A percentile compares a stretch with the other conserved stretches of the same genome.
Evolutionary conservation across 2,329 filamentous ascomycete genomes (phyloP).

Genomic region (Claviceps pazoutovae): DNA sequence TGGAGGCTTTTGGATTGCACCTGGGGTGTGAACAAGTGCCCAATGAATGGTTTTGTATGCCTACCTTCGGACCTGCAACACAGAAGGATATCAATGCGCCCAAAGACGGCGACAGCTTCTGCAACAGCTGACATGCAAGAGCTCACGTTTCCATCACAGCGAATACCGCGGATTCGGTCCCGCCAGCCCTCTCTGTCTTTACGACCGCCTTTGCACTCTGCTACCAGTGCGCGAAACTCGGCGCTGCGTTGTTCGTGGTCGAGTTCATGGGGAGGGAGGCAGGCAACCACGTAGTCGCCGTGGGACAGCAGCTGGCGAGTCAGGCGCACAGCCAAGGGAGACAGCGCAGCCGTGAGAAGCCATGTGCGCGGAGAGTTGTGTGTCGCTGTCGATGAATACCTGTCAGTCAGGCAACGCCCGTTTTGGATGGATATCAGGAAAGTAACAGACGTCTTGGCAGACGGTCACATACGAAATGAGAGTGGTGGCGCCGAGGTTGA

Average conservation of each 20-base stretch:
- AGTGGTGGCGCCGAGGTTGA: slow-evolving; percentile 28
- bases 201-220: slow-evolving; percentile 47
- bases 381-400: slow-evolving; percentile 32
- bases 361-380: slow-evolving; percentile 73
- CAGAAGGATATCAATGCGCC: slow-evolving; percentile 75
- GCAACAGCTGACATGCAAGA: slow-evolving; percentile 79
- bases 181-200: slow-evolving; percentile 66
- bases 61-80: slow-evolving; percentile 79
- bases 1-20: background rate
- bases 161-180: slow-evolving; percentile 55
- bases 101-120: slow-evolving; percentile 72
- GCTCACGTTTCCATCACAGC: slow-evolving; percentile 49
- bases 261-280: slow-evolving; percentile 64
- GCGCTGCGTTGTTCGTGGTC: slow-evolving; percentile 61
- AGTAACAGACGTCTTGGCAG: too few relatives aligned
- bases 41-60: background rate
- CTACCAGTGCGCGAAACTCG: slow-evolving; percentile 68
- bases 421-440: too few relatives aligned
- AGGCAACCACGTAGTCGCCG: slow-evolving; percentile 80
- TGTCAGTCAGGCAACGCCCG: slow-evolving; percentile 16
- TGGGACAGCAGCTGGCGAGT: slow-evolving; percentile 73
- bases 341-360: slow-evolving; percentile 80
- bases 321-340: slow-evolving; percentile 70
- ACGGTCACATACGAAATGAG: slow-evolving; percentile 34
- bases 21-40: background rate